Evolutionary conservation across 2,329 filamentous ascomycete genomes (phyloP).

Genomic region (Fusarium brevicatenulatum): DNA sequence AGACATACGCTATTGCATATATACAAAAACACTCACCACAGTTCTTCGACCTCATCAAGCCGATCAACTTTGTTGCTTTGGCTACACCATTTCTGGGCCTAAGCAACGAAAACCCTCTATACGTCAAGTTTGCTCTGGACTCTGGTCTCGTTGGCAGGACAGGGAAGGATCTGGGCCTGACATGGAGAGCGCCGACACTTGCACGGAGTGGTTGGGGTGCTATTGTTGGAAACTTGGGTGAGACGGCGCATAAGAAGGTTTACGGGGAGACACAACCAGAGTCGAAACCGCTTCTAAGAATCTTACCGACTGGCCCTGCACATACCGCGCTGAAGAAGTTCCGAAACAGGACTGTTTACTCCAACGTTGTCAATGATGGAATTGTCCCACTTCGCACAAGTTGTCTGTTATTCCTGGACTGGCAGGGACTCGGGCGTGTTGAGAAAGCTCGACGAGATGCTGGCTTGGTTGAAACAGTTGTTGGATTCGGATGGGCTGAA

Average conservation of each 20-base stretch:
- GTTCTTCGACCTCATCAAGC: slow-evolving; percentile 87
- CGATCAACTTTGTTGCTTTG: slow-evolving; percentile 89
- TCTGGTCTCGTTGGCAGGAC: slow-evolving; percentile 97
- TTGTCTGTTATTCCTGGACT: slow-evolving; percentile 95
- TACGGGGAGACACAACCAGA: slow-evolving; percentile 67
- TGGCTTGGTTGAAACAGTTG: slow-evolving; percentile 89
- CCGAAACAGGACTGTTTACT: slow-evolving; percentile 90
- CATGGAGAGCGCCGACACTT: slow-evolving; percentile 90
- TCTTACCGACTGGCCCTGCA: slow-evolving; percentile 90
- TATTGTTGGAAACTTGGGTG: slow-evolving; percentile 82
- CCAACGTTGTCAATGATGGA: slow-evolving; percentile 96
- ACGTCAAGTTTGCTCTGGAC: slow-evolving; percentile 96
- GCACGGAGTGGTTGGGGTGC: slow-evolving; percentile 89
- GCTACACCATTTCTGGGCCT: slow-evolving; percentile 90
- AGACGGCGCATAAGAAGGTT: slow-evolving; percentile 45
- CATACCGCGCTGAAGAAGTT: slow-evolving; percentile 89
- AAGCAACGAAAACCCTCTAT: slow-evolving; percentile 97
- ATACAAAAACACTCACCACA: slow-evolving; percentile 94
- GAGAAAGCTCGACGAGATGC: slow-evolving; percentile 94
- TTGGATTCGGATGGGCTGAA: slow-evolving; percentile 95
- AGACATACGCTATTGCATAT: slow-evolving; percentile 95
- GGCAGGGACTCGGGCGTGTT: slow-evolving; percentile 91
- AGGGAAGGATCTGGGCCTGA: slow-evolving; percentile 92
- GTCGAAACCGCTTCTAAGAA: slow-evolving; percentile 87
- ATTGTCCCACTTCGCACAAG: slow-evolving; percentile 96